These are phyloP conservation scores for Leptographium radiaticola DNA, from an alignment of 2,329 filamentous ascomycete genomes.

Conservation along the genomic window DNA sequence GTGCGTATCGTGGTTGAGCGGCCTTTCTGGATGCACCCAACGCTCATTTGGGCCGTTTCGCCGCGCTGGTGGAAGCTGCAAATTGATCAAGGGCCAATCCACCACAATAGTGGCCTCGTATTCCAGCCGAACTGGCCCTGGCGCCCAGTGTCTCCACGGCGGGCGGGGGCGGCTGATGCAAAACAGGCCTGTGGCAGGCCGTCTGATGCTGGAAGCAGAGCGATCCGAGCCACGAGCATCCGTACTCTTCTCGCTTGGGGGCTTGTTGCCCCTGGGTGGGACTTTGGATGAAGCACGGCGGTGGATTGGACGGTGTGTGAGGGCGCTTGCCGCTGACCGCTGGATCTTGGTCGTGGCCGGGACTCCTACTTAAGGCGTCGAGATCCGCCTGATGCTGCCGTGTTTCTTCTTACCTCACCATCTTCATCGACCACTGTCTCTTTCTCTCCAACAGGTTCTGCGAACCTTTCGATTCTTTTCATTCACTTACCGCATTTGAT, in stretches of 20 bases:
- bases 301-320: not conserved
- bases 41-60: too few relatives aligned
- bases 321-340: not conserved
- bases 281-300: not conserved
- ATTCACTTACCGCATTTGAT: not conserved
- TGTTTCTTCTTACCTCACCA: not conserved
- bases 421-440: not conserved
- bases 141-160: not conserved
- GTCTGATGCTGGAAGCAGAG: not conserved
- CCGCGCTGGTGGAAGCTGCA: too few relatives aligned
- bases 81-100: too few relatives aligned
- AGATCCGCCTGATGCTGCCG: too few relatives aligned
- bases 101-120: too few relatives aligned
- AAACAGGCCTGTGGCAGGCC: not conserved
- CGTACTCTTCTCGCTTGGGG: not conserved
- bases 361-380: too few relatives aligned
- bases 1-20: too few relatives aligned
- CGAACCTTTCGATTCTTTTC: constrained; percentile 11
- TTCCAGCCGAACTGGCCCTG: too few relatives aligned
- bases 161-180: too few relatives aligned
- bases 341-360: not conserved
- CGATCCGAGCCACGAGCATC: not conserved
- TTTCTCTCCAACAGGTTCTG: constrained; percentile 7
- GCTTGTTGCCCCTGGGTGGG: not conserved
- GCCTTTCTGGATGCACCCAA: too few relatives aligned